phyloP scores from a whole-genome alignment of 164 flowering plant genomes.

The Sedum album region DNA sequence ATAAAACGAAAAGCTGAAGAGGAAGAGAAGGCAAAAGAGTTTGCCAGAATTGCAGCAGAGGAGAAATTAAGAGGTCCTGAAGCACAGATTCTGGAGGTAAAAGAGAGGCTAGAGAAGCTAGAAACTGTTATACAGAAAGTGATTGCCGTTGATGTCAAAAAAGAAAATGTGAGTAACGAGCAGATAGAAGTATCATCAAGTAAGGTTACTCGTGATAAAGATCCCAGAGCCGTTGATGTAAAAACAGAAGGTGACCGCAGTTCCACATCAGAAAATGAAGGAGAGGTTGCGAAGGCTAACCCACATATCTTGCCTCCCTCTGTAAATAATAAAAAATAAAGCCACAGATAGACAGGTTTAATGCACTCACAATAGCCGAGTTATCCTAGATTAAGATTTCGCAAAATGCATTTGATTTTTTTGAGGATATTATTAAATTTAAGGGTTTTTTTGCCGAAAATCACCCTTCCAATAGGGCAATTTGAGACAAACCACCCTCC shows the following conservation, averaged over 20 bases:
- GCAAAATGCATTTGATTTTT: no score
- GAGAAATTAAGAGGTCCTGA: constrained; percentile 26
- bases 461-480: no score
- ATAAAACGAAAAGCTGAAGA: constrained; percentile 46
- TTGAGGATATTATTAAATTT: no score
- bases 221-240: not conserved
- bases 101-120: constrained; percentile 54
- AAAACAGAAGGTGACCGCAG: not conserved
- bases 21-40: constrained; percentile 46
- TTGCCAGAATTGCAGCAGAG: constrained; percentile 28
- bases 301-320: not conserved
- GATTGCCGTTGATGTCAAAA: constrained; percentile 26
- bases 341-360: not conserved
- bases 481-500: no score
- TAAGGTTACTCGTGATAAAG: not conserved
- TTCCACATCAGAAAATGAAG: not conserved
- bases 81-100: constrained; percentile 45
- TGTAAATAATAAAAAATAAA: not conserved
- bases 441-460: no score
- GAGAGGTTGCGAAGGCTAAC: not conserved
- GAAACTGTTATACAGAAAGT: constrained; percentile 63
- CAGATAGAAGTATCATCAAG: not conserved
- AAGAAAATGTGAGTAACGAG: not conserved
- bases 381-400: not conserved
- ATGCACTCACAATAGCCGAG: not conserved